Conservation (phyloP, 495 filamentous ascomycete genomes). For the Sphaerosporella brunnea region DNA sequence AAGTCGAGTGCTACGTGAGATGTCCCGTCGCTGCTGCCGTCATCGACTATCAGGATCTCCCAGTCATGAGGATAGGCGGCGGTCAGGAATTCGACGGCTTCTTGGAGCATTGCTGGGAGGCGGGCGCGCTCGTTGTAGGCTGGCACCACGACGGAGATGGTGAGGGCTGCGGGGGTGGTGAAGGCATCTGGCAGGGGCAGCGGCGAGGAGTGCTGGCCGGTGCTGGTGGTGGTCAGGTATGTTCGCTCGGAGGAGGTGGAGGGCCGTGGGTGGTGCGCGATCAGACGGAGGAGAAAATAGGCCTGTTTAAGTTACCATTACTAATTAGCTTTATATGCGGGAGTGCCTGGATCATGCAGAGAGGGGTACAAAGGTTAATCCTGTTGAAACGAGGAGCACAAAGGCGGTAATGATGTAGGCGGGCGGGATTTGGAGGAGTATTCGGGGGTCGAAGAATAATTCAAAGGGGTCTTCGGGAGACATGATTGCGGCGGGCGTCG, state of each 20-base stretch:
- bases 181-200: slow-evolving; percentile 43
- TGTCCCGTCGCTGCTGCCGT: slow-evolving; percentile 78
- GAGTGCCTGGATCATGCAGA: no score
- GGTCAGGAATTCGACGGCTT: slow-evolving; percentile 75
- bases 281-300: slow-evolving; percentile 49
- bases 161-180: slow-evolving; percentile 35
- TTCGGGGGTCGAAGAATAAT: no score
- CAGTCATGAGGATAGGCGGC: slow-evolving; percentile 55
- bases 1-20: slow-evolving; percentile 63
- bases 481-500: no score
- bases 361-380: no score
- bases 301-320: no score
- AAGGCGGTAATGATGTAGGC: no score
- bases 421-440: no score
- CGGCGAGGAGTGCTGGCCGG: slow-evolving; percentile 40
- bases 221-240: slow-evolving; percentile 56
- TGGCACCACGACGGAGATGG: slow-evolving; percentile 78
- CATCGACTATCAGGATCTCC: slow-evolving; percentile 89
- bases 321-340: no score
- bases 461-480: no score
- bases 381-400: no score
- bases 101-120: slow-evolving; percentile 65
- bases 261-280: slow-evolving; percentile 65
- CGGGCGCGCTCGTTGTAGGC: slow-evolving; percentile 88
- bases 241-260: slow-evolving; percentile 63